Base-by-base conservation (phyloP, 2,329 filamentous ascomycete genomes). In the Cladosporium sp. region DNA sequence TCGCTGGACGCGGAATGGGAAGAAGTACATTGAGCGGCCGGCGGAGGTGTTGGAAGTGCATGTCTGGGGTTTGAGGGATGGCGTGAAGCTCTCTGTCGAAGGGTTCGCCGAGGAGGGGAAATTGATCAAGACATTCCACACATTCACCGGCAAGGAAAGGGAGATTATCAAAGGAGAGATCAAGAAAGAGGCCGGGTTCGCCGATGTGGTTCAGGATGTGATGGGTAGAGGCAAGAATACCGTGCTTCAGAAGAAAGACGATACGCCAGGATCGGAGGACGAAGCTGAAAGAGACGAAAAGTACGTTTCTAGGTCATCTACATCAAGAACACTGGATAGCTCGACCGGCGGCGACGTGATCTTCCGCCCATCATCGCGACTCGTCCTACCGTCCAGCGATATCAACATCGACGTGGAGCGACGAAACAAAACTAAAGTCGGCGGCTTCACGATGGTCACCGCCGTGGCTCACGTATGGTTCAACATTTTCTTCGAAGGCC, bases 401-500 rank as follows among this genome's bases (percentile, higher is more conserved):
- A 79, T 97, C 59, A 96, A 95, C 66, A 87, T 97, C 57, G 85
- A 90, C 43, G 83, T 96, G 19, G 91, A 97, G 70, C 82, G 89
- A 7, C 83, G 91, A 30, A 95, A 90, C 69, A 87, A 85, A 62
- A 83, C 87, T 1, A 80, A 81, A 4, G 88, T 87, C 61, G 79
- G 79, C 6, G 86, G 89, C 1, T 80, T 89, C 58, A 90, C 89
- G 0, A 89, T 97, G 84, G 89, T 96, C 3, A 96, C 92, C 0
- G 85, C 91, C 0, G 85, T 97, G 8, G 91, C 91, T 0, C 92
- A 97, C 63, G 88, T 96, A 13, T 99, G 93, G 93, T 96, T 96
- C 75, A 99, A 99, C 64, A 77, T 84, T 1, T 97, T 84, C 69
- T 97, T 97, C 61, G 93, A 97, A 70, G 90, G 91, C 39, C 74